phyloP scores from a whole-genome alignment of 345 rosid species.

The Lepidium sativum region DNA sequence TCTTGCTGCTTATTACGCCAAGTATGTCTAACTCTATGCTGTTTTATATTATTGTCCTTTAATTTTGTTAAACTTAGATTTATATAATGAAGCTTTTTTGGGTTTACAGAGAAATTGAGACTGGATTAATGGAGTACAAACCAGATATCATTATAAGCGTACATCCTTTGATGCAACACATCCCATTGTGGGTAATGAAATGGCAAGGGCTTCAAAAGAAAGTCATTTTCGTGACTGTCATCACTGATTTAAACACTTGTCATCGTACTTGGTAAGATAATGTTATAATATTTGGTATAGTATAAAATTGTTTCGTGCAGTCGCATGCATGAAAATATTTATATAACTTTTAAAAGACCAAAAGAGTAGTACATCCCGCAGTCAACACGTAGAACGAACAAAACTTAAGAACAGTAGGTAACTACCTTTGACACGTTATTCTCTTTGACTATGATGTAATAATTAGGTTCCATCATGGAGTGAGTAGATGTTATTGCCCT shows the following conservation, averaged over 20 bases:
- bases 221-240: constrained; percentile 85
- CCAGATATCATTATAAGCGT: constrained; percentile 94
- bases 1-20: constrained; percentile 93
- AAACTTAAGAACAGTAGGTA: no score
- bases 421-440: no score
- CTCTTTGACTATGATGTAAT: neutral
- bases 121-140: constrained; percentile 87
- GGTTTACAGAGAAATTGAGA: constrained; percentile 70
- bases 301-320: no score
- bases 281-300: neutral
- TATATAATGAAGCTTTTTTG: neutral
- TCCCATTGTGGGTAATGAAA: constrained; percentile 87
- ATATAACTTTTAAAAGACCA: no score
- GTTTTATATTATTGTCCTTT: neutral
- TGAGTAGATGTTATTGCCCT: constrained; percentile 87
- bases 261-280: constrained; percentile 80
- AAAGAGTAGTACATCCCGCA: no score
- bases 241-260: constrained; percentile 86
- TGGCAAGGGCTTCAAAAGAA: constrained; percentile 87
- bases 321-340: no score
- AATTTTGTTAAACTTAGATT: neutral
- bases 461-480: constrained; percentile 81
- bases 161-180: constrained; percentile 96
- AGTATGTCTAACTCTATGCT: constrained; percentile 32
- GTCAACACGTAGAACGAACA: no score